Evolutionary conservation across 495 filamentous ascomycete species (phyloP).

Genomic region (Penicillium manginii): DNA sequence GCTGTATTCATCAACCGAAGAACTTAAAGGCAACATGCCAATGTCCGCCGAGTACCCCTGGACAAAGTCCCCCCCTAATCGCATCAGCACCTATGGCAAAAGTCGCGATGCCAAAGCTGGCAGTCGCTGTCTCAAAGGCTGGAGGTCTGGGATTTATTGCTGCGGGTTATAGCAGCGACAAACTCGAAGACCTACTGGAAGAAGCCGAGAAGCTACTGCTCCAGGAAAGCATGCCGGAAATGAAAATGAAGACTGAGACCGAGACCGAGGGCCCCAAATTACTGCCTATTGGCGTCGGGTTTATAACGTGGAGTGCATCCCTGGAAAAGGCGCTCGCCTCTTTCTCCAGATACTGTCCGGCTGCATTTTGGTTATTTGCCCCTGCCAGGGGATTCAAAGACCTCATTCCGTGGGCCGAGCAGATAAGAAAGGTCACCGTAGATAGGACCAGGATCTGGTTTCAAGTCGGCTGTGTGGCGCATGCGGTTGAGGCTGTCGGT

Average conservation of each 20-base stretch:
- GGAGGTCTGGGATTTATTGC: neutral
- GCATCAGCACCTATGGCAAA: neutral
- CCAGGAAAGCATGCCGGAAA: neutral
- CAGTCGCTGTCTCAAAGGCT: neutral
- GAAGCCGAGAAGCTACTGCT: neutral
- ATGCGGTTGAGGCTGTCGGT: constrained; percentile 52
- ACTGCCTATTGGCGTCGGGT: constrained; percentile 13
- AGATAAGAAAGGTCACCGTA: constrained; percentile 5
- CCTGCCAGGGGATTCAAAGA: neutral
- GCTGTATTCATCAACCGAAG: too few relatives aligned
- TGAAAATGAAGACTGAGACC: neutral
- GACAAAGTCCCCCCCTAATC: neutral
- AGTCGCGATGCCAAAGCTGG: neutral
- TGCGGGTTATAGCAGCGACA: neutral
- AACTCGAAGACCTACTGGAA: neutral
- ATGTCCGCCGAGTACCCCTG: too few relatives aligned
- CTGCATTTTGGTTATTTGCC: constrained; percentile 15
- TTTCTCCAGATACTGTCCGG: constrained; percentile 9
- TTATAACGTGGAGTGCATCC: constrained; percentile 13
- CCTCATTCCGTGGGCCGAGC: constrained; percentile 2
- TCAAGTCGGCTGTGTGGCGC: constrained; percentile 66
- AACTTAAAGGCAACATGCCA: too few relatives aligned
- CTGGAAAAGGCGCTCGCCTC: constrained; percentile 4
- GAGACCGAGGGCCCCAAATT: neutral
- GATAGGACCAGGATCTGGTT: constrained; percentile 62